Evolutionary conservation across 495 filamentous ascomycete genomes (phyloP).

Genomic region (Xylaria cubensis): DNA sequence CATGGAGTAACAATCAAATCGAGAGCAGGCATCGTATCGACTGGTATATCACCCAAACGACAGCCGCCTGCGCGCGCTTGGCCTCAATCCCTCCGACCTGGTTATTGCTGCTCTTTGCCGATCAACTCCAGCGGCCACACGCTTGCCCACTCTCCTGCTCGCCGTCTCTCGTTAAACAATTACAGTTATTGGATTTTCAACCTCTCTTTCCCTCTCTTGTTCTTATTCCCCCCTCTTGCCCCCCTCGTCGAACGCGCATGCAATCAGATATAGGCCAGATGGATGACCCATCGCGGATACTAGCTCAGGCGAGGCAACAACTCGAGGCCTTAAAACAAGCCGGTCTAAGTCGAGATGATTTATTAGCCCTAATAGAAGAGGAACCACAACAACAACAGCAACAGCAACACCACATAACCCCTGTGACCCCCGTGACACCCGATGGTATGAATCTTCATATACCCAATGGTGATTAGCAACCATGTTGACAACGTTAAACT

Average conservation of each 20-base stretch:
- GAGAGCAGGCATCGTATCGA: slow-evolving; percentile 16
- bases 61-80: slow-evolving; percentile 26
- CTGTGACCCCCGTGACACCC: slow-evolving; percentile 23
- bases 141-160: neutral
- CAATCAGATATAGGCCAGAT: slow-evolving; percentile 31
- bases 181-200: neutral
- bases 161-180: slow-evolving; percentile 20
- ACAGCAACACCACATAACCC: slow-evolving; percentile 22
- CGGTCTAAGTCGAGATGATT: slow-evolving; percentile 38
- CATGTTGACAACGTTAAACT: slow-evolving; percentile 11
- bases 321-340: slow-evolving; percentile 43
- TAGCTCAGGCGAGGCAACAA: slow-evolving; percentile 40
- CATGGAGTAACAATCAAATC: slow-evolving; percentile 18
- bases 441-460: slow-evolving; percentile 34
- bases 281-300: slow-evolving; percentile 43
- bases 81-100: slow-evolving; percentile 27
- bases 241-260: slow-evolving; percentile 24
- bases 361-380: slow-evolving; percentile 40
- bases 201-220: neutral
- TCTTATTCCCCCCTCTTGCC: slow-evolving; percentile 14
- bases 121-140: slow-evolving; percentile 19
- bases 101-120: slow-evolving; percentile 8
- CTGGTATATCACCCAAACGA: slow-evolving; percentile 25
- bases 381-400: slow-evolving; percentile 29
- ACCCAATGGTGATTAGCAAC: slow-evolving; percentile 19